These are phyloP conservation scores for Camellia lanceoleosa DNA, from an alignment of 148 eudicot genomes.

Conservation along the genomic window DNA sequence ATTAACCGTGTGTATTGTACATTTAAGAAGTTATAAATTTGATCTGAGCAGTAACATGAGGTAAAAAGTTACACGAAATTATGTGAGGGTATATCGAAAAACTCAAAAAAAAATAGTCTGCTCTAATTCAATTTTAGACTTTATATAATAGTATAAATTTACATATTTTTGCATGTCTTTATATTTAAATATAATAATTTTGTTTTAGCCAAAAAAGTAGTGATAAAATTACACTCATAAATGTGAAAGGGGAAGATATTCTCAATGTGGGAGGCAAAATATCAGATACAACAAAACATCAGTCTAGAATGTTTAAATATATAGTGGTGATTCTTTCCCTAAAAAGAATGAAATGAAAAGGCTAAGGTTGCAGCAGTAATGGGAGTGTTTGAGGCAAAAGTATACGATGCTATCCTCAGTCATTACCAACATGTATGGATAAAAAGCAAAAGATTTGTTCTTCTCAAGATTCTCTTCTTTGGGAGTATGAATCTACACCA, in stretches of 20 bases:
- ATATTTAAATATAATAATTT: too few relatives aligned
- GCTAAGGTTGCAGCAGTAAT: background rate
- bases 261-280: background rate
- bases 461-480: background rate
- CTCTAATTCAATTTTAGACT: too few relatives aligned
- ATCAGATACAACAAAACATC: background rate
- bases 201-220: background rate
- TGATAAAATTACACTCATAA: background rate
- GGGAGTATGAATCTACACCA: constrained; percentile 4
- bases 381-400: constrained; percentile 2
- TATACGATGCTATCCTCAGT: constrained; percentile 9
- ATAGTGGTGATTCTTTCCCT: too few relatives aligned
- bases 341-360: background rate
- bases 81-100: too few relatives aligned
- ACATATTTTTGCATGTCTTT: too few relatives aligned
- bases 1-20: background rate
- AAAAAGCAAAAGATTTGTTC: background rate
- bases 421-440: constrained; percentile 6
- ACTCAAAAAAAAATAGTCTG: too few relatives aligned
- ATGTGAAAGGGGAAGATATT: background rate
- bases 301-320: background rate
- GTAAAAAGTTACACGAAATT: too few relatives aligned
- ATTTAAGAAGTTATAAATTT: too few relatives aligned
- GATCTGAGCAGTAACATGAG: too few relatives aligned
- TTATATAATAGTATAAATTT: too few relatives aligned